A percentile compares a stretch with the other conserved stretches of the same genome.
Conservation (phyloP, 2,329 filamentous ascomycete genomes). For the Parascedosporium putredinis region DNA sequence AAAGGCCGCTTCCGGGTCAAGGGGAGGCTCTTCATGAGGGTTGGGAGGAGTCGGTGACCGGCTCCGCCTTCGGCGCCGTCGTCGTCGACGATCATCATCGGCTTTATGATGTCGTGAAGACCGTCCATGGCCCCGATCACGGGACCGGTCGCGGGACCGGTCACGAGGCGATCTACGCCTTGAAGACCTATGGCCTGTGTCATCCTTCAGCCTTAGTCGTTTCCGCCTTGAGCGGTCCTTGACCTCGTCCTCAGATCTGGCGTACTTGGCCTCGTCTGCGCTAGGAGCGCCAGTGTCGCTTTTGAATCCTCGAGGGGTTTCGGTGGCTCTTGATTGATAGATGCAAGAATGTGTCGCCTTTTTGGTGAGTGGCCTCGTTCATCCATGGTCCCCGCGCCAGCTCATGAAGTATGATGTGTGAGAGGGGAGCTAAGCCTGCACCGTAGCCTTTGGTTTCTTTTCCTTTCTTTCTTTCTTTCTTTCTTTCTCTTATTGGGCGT, state of each 20-base stretch:
- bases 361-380: slow-evolving; percentile 20
- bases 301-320: neutral
- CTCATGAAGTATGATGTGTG: neutral
- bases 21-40: slow-evolving; percentile 32
- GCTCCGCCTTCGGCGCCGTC: slow-evolving; percentile 19
- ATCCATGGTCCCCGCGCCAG: neutral
- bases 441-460: neutral
- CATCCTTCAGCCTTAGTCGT: slow-evolving; percentile 23
- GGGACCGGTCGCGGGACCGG: too few relatives aligned
- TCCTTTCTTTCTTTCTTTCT: neutral
- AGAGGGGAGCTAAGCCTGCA: too few relatives aligned
- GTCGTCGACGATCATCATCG: slow-evolving; percentile 15
- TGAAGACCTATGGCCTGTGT: slow-evolving; percentile 13
- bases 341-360: slow-evolving; percentile 38
- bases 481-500: too few relatives aligned
- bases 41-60: slow-evolving; percentile 37
- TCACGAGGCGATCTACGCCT: slow-evolving; percentile 13
- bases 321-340: slow-evolving; percentile 28
- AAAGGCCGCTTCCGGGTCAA: slow-evolving; percentile 69
- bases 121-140: too few relatives aligned
- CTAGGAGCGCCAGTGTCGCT: neutral
- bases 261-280: neutral
- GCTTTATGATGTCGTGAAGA: slow-evolving; percentile 18
- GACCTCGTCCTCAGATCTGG: slow-evolving; percentile 11
- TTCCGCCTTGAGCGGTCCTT: slow-evolving; percentile 17